Percentiles rank a stretch among this genome's conserved stretches.
These are phyloP conservation scores for Sambucus nigra DNA, from an alignment of 129 eudicot species.

Conservation along the genomic window DNA sequence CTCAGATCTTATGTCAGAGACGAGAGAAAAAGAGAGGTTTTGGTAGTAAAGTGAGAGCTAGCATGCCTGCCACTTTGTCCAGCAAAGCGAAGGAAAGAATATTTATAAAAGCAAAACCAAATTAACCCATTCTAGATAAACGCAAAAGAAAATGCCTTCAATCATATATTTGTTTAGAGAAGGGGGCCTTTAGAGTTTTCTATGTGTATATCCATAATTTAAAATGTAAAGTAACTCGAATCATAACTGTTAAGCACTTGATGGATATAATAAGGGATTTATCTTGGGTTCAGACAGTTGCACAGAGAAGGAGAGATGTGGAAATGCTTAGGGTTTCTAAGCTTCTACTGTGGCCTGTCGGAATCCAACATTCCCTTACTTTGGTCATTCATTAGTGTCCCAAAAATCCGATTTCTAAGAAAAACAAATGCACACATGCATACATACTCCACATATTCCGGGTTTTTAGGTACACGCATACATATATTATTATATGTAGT, in stretches of 20 bases:
- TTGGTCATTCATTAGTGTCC: not conserved
- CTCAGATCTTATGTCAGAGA: constrained; percentile 34
- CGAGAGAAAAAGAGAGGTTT: constrained; percentile 17
- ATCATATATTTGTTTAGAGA: constrained; percentile 25
- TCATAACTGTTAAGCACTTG: constrained; percentile 25
- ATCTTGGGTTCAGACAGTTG: constrained; percentile 3
- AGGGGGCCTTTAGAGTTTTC: constrained; percentile 14
- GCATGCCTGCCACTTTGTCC: constrained; percentile 41
- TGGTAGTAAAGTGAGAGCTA: constrained; percentile 37
- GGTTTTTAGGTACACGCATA: no score
- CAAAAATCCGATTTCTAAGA: not conserved
- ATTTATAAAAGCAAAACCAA: constrained; percentile 11
- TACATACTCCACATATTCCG: not conserved
- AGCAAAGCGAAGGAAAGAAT: constrained; percentile 16
- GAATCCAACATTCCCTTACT: constrained; percentile 27
- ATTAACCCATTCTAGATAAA: constrained; percentile 9
- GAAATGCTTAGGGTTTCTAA: constrained; percentile 16
- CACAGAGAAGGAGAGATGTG: constrained; percentile 12
- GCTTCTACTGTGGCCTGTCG: constrained; percentile 9
- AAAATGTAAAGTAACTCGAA: constrained; percentile 1
- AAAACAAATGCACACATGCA: not conserved
- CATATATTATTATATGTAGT: no score
- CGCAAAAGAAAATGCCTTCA: constrained; percentile 19
- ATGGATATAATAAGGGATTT: not conserved
- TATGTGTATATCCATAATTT: not conserved